A percentile compares a stretch with the other conserved stretches of the same genome.
Evolutionary conservation across 2,329 filamentous ascomycete genomes (phyloP).

Genomic region (Monosporascus sp.): DNA sequence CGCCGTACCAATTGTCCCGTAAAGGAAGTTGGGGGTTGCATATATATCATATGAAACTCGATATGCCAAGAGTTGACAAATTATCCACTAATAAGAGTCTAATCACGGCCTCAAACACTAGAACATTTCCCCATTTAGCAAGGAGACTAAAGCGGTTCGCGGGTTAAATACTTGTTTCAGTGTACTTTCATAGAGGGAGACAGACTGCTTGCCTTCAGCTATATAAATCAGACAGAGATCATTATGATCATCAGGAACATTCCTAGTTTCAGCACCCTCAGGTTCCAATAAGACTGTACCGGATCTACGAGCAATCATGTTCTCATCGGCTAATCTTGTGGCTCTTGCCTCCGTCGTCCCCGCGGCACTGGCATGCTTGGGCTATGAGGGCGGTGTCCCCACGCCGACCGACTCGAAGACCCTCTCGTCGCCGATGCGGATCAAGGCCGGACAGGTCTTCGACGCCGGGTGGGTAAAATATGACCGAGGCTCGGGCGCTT

Average conservation of each 20-base stretch:
- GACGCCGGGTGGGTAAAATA: conserved; percentile 31
- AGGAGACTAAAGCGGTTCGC: background rate
- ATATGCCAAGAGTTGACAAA: background rate
- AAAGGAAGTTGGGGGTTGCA: no score
- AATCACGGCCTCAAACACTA: background rate
- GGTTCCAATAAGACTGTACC: background rate
- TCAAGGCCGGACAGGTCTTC: conserved; percentile 25
- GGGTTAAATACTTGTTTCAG: background rate
- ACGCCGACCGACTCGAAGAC: conserved; percentile 17
- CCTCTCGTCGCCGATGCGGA: conserved; percentile 24
- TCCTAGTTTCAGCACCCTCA: background rate
- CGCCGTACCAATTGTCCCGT: background rate
- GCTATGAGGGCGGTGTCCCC: conserved; percentile 26
- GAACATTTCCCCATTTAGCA: background rate
- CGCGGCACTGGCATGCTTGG: conserved; percentile 23
- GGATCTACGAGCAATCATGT: background rate
- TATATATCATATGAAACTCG: background rate
- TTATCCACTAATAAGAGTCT: background rate
- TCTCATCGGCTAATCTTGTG: conserved; percentile 13
- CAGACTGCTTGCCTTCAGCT: background rate
- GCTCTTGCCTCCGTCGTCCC: conserved; percentile 20
- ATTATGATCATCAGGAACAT: background rate
- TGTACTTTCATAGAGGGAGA: background rate
- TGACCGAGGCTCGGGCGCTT: conserved; percentile 31
- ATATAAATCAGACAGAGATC: background rate